Percentiles rank a stretch among this genome's conserved stretches.
Evolutionary conservation across 169 alveolate genomes (phyloP).

Genomic region (Eimeria necatrix): DNA sequence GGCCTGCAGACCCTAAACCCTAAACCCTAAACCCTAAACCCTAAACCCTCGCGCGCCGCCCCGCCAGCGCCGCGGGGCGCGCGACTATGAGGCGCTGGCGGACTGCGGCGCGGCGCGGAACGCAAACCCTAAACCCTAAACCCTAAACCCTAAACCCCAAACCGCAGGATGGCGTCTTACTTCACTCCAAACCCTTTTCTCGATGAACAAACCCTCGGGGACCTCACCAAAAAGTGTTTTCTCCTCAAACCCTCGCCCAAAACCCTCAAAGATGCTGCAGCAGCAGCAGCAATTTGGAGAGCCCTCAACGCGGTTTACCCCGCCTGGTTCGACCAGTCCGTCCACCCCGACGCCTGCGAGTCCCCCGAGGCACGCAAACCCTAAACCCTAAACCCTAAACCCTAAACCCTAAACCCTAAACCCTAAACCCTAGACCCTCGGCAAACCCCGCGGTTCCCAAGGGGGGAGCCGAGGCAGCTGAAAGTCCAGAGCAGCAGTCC

Average conservation of each 20-base stretch:
- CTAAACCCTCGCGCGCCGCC: too few species aligned
- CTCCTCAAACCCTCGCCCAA: not conserved
- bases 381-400: not conserved
- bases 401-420: not conserved
- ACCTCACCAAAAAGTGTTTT: not conserved
- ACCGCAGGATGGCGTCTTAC: not conserved
- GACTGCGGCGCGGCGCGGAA: too few species aligned
- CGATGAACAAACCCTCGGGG: not conserved
- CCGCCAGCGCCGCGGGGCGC: too few species aligned
- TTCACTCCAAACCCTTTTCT: not conserved
- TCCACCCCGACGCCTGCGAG: not conserved
- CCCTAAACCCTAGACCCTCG: not conserved
- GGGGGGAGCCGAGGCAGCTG: not conserved
- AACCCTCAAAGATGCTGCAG: not conserved
- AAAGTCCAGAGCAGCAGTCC: not conserved
- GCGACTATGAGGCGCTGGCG: too few species aligned
- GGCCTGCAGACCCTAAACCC: too few species aligned
- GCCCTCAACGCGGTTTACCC: not conserved
- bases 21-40: too few species aligned
- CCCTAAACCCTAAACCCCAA: constrained; percentile 1
- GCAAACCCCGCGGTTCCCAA: not conserved
- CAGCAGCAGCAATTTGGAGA: not conserved
- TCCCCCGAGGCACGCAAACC: not conserved
- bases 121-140: too few species aligned
- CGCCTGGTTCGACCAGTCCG: constrained; percentile 11